Percentiles rank a stretch among this genome's conserved stretches.
phyloP scores from a whole-genome alignment of 2,329 filamentous ascomycete species.

The Verticillium klebahnii region DNA sequence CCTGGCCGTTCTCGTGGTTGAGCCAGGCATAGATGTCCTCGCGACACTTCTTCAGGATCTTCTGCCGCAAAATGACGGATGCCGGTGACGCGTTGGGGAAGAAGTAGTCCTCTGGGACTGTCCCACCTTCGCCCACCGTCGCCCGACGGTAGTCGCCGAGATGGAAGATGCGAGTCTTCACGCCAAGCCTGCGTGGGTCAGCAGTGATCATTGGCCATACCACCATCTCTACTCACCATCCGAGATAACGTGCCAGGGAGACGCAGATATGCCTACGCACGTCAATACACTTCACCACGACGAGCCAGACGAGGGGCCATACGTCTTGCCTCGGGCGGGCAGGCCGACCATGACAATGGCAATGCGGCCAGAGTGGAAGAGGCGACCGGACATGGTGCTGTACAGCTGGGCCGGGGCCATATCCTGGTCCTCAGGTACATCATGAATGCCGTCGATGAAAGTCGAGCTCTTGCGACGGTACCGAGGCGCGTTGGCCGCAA shows the following conservation, averaged over 20 bases:
- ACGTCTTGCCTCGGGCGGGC: constrained; percentile 93
- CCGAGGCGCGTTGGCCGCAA: constrained; percentile 83
- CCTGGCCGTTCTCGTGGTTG: constrained; percentile 95
- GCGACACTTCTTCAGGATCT: constrained; percentile 94
- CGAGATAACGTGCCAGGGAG: constrained; percentile 86
- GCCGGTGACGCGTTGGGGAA: constrained; percentile 89
- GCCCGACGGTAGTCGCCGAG: constrained; percentile 93
- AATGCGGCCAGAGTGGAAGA: constrained; percentile 96
- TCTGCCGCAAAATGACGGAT: constrained; percentile 90
- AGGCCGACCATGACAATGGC: constrained; percentile 96
- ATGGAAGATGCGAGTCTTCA: constrained; percentile 97
- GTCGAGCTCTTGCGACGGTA: constrained; percentile 92
- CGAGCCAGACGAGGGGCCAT: constrained; percentile 9
- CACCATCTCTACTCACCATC: constrained; percentile 57
- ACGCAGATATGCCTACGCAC: constrained; percentile 78
- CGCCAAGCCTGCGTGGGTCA: constrained; percentile 64
- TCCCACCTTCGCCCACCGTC: constrained; percentile 75
- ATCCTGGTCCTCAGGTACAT: constrained; percentile 74
- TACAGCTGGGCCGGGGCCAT: constrained; percentile 96
- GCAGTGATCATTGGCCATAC: neutral
- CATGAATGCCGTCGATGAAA: constrained; percentile 95
- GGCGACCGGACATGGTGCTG: constrained; percentile 92
- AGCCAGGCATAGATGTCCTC: constrained; percentile 97
- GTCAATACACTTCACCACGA: constrained; percentile 2
- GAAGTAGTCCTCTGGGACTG: constrained; percentile 96